phyloP scores from a whole-genome alignment of 2,329 filamentous ascomycete genomes.

The Neofusicoccum laricinum region DNA sequence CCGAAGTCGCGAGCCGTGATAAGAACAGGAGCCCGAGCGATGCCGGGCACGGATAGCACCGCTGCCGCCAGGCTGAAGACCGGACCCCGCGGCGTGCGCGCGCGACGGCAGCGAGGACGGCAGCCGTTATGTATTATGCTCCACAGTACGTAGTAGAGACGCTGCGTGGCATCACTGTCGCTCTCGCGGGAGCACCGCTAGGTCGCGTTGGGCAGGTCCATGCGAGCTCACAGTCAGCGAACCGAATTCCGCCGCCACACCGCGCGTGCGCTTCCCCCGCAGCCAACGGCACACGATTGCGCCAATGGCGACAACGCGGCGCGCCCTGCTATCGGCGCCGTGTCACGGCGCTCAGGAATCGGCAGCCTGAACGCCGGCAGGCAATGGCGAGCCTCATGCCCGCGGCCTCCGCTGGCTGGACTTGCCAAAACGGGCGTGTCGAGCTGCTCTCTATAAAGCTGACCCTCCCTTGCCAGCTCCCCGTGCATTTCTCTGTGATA shows the following conservation, averaged over 20 bases:
- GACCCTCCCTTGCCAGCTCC: not conserved
- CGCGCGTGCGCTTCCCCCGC: not conserved
- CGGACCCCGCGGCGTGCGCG: not conserved
- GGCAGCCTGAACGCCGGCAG: not conserved
- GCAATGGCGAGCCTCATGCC: not conserved
- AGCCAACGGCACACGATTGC: constrained; percentile 2
- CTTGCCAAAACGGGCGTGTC: not conserved
- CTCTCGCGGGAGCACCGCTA: too few species aligned
- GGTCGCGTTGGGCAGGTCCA: not conserved
- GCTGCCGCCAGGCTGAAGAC: not conserved
- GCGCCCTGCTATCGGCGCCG: not conserved
- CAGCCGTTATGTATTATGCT: too few species aligned
- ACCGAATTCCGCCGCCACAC: not conserved
- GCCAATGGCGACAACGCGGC: not conserved
- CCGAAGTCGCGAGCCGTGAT: not conserved
- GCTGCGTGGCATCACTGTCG: too few species aligned
- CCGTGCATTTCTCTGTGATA: constrained; percentile 1
- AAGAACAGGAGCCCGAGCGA: not conserved
- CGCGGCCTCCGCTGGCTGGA: constrained; percentile 7
- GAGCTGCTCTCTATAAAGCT: not conserved
- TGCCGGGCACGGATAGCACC: not conserved
- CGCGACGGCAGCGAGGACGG: not conserved
- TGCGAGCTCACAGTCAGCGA: not conserved
- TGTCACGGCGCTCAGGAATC: not conserved
- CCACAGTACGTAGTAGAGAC: too few species aligned